These are phyloP conservation scores for Saturnispora dispora DNA, from an alignment of 805 yeast genomes.

Conservation along the genomic window DNA sequence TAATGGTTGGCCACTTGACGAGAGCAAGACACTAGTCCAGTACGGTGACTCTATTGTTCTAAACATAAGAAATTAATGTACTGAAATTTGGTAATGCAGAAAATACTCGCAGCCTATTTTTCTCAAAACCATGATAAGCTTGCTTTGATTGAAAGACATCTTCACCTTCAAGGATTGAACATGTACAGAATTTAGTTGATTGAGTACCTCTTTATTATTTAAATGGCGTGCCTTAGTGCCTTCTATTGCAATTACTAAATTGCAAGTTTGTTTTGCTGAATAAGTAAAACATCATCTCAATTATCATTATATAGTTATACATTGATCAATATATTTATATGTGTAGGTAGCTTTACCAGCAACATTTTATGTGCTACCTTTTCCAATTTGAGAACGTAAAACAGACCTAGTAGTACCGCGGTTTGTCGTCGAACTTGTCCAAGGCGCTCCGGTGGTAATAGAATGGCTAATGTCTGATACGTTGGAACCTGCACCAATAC, in stretches of 20 bases:
- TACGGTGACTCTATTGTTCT: constrained; percentile 3
- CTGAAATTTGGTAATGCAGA: background rate
- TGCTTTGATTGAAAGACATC: background rate
- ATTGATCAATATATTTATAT: background rate
- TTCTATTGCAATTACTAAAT: too few relatives aligned
- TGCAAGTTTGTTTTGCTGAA: too few relatives aligned
- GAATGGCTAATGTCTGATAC: background rate
- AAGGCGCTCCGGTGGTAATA: background rate
- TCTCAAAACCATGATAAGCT: background rate
- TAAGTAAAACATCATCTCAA: too few relatives aligned
- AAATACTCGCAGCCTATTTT: background rate
- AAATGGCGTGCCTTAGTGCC: too few relatives aligned
- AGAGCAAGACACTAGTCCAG: constrained; percentile 20
- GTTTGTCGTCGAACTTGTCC: background rate
- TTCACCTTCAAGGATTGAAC: too few relatives aligned
- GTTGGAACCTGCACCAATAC: background rate
- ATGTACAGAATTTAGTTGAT: too few relatives aligned
- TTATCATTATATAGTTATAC: background rate
- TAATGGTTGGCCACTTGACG: constrained; percentile 28
- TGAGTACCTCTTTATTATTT: background rate
- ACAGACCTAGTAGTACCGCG: background rate
- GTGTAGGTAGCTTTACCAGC: too few relatives aligned
- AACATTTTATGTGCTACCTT: background rate
- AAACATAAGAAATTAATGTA: background rate
- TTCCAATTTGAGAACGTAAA: background rate